Evolutionary conservation across 768 basidiomycete species (phyloP).

Genomic region (Phaffia australis): DNA sequence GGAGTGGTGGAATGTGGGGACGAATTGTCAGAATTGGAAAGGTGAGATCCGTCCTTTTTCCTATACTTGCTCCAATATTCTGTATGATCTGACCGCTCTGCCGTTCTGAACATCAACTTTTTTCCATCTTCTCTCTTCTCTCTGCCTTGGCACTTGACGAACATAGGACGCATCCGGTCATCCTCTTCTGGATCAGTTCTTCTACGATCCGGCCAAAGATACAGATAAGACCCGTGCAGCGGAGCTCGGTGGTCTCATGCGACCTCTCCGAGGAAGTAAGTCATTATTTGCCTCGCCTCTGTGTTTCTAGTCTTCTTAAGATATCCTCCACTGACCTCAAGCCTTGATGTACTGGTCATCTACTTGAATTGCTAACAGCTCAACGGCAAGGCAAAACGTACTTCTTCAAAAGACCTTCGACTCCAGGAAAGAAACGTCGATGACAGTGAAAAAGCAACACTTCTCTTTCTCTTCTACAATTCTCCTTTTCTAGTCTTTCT

Average conservation of each 20-base stretch:
- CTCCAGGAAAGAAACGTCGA: conserved; percentile 22
- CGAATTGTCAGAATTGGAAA: conserved; percentile 20
- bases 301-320: not conserved
- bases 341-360: not conserved
- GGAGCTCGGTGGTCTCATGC: conserved; percentile 22
- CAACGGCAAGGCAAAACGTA: conserved; percentile 24
- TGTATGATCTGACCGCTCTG: not conserved
- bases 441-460: not conserved
- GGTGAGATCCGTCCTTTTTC: not conserved
- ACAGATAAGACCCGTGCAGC: conserved; percentile 7
- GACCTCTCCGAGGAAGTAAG: conserved; percentile 24
- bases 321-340: not conserved
- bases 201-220: conserved; percentile 22
- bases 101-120: not conserved
- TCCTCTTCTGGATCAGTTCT: conserved; percentile 22
- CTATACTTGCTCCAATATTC: not conserved
- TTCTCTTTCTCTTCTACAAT: no score
- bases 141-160: not conserved
- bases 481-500: no score
- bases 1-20: conserved; percentile 19
- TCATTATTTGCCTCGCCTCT: not conserved
- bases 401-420: conserved; percentile 25
- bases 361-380: not conserved
- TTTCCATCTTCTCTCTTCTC: not conserved
- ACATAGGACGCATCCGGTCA: conserved; percentile 22